These are phyloP conservation scores for Backusella macrospora DNA, from an alignment of 192 early-diverging fungal species.

Conservation along the genomic window DNA sequence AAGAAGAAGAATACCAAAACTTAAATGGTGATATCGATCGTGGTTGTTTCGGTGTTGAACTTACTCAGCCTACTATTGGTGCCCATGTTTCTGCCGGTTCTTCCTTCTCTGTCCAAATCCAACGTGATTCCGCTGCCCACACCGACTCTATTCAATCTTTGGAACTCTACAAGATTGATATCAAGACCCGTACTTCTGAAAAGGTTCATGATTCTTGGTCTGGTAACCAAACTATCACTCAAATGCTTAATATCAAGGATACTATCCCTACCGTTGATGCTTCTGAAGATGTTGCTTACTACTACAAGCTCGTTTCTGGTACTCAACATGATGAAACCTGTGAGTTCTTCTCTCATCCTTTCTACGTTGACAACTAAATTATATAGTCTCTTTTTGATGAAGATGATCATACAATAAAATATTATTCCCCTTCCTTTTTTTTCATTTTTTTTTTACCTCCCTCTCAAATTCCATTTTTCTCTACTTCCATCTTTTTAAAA, in stretches of 20 bases:
- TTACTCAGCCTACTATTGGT: conserved; percentile 21
- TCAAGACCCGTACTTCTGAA: conserved; percentile 24
- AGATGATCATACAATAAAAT: not conserved
- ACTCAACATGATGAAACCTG: conserved; percentile 38
- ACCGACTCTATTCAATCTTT: conserved; percentile 28
- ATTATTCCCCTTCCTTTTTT: not conserved
- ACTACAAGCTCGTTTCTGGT: conserved; percentile 32
- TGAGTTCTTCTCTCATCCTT: conserved; percentile 40
- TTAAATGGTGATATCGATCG: conserved; percentile 35
- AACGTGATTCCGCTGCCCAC: conserved; percentile 41
- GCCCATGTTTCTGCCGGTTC: conserved; percentile 13
- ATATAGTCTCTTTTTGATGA: not conserved
- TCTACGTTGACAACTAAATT: conserved; percentile 38
- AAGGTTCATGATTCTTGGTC: conserved; percentile 33
- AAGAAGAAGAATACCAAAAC: conserved; percentile 20
- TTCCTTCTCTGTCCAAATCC: conserved; percentile 28
- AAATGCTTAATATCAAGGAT: conserved; percentile 40
- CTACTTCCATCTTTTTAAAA: not conserved
- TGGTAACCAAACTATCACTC: conserved; percentile 26
- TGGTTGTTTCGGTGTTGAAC: conserved; percentile 41
- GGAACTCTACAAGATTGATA: conserved; percentile 30
- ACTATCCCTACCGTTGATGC: conserved; percentile 20
- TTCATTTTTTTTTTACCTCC: not conserved
- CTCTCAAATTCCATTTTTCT: too few species aligned
- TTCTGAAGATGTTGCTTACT: conserved; percentile 30